Conservation (phyloP, 2,329 filamentous ascomycete species). For the Penicillium occitanis region DNA sequence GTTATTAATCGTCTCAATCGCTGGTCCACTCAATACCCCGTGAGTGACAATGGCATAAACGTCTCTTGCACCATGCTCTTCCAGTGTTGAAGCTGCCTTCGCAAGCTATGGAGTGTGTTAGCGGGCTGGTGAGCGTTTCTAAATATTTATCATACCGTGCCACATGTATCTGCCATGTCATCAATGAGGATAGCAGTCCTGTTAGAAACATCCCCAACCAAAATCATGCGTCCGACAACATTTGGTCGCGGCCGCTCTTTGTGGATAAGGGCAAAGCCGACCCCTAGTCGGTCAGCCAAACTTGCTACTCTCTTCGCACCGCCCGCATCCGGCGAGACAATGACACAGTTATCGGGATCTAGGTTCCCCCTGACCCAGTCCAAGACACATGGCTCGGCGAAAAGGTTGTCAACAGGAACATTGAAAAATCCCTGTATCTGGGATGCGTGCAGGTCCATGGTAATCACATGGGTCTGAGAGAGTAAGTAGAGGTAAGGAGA, state of each 20-base stretch:
- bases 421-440: slow-evolving; percentile 98
- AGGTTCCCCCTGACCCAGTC: slow-evolving; percentile 89
- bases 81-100: slow-evolving; percentile 87
- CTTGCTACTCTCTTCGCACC: slow-evolving; percentile 74
- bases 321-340: slow-evolving; percentile 91
- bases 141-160: slow-evolving; percentile 52
- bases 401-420: slow-evolving; percentile 74
- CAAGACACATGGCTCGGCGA: slow-evolving; percentile 88
- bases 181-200: slow-evolving; percentile 95
- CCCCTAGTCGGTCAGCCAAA: slow-evolving; percentile 73
- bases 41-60: slow-evolving; percentile 96
- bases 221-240: slow-evolving; percentile 87
- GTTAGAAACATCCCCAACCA: slow-evolving; percentile 89
- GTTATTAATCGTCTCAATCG: slow-evolving; percentile 80
- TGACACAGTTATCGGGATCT: slow-evolving; percentile 77
- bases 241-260: slow-evolving; percentile 92
- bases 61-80: slow-evolving; percentile 79
- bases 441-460: slow-evolving; percentile 93
- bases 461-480: slow-evolving; percentile 83
- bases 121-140: not conserved
- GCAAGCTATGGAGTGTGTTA: slow-evolving; percentile 44
- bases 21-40: slow-evolving; percentile 82
- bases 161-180: slow-evolving; percentile 96
- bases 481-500: not conserved
- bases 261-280: slow-evolving; percentile 91